These are phyloP conservation scores for Clitoria ternatea DNA, from an alignment of 306 rosid genomes.

Conservation along the genomic window DNA sequence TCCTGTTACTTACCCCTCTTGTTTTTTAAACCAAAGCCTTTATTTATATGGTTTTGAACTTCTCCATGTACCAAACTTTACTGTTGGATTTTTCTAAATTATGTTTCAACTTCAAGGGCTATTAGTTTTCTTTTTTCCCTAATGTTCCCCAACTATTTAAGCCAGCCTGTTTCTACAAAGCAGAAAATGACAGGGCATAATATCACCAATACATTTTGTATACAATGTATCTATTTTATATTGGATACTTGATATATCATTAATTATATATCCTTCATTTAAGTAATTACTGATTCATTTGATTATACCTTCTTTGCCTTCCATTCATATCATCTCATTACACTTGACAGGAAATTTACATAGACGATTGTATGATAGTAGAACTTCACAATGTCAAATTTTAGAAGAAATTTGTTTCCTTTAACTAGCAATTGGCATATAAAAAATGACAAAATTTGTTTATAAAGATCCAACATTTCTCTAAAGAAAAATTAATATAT, in stretches of 20 bases:
- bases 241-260: background rate
- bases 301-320: background rate
- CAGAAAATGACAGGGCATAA: slow-evolving; percentile 6
- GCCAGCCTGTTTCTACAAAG: background rate
- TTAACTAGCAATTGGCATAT: background rate
- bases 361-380: background rate
- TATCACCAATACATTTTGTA: background rate
- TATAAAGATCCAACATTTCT: background rate
- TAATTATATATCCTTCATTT: background rate
- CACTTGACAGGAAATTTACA: background rate
- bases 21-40: background rate
- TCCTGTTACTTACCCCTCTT: background rate
- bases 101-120: too few relatives aligned
- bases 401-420: background rate
- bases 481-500: slow-evolving; percentile 10
- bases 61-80: background rate
- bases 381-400: background rate
- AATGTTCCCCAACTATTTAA: background rate
- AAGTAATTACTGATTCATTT: background rate
- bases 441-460: background rate
- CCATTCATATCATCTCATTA: background rate
- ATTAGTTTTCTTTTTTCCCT: too few relatives aligned
- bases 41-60: background rate
- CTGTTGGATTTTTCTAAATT: background rate
- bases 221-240: background rate